Base-by-base conservation (phyloP, 2,329 filamentous ascomycete species). In the Scolecobasidium constrictum region DNA sequence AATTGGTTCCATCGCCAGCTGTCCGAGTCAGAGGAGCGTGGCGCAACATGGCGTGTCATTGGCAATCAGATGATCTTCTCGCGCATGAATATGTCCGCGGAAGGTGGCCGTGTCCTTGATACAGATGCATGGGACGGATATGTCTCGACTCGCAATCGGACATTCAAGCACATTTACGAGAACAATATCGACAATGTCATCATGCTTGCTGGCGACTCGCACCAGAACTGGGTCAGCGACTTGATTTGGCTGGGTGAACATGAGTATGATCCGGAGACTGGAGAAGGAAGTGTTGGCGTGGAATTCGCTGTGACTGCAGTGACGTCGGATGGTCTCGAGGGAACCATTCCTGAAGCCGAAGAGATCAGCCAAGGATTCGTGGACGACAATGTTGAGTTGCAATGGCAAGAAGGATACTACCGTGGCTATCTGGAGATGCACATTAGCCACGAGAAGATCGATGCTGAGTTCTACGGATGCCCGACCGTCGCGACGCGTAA, bases 131-230 rank as follows among this genome's bases (percentile, higher is more conserved):
- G 72, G 73, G 68, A 81, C 52, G 82, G 81, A 2, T 86, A 86
- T 53, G 62, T 72, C 42, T 69, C 78, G 7, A 86, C 85, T 58
- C 69, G 77, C 38, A 86, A 86, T 63, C 71, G 82, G 23, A 86
- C 83, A 0, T 64, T 85, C 11, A 63, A 77, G 52, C 74, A 77
- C 43, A 62, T 86, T 5, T 81, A 80, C 52, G 67, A 77, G 43
- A 77, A 84, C 57, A 68, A 77, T 17, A 85, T 86, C 49, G 66
- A 65, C 43, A 86, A 87, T 64, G 86, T 80, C 53, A 74, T 86
- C 50, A 76, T 86, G 52, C 71, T 87, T 17, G 71, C 81, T 0
- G 83, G 83, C 11, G 82, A 86, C 55, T 74, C 69, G 31, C 83
- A 86, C 53, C 71, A 72, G 16, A 77, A 74, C 65, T 85, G 81